These are phyloP conservation scores for Plasmodium reichenowi DNA, from an alignment of 169 alveolate species.

Conservation along the genomic window DNA sequence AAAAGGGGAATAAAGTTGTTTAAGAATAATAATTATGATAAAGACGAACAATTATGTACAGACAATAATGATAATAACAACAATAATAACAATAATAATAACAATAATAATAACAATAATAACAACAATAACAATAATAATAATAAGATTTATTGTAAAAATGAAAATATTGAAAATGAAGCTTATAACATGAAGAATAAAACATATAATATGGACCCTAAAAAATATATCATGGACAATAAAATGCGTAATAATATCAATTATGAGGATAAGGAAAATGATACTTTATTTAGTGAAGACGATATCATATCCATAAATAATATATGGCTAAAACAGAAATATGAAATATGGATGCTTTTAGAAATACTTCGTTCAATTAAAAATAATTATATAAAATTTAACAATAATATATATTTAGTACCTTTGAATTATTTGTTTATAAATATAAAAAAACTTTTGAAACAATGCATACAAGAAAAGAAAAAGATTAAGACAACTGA, in stretches of 20 bases:
- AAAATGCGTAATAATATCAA: not conserved
- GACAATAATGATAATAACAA: not conserved
- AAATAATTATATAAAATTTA: constrained; percentile 47
- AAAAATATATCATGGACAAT: not conserved
- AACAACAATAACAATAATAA: not conserved
- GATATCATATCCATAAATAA: constrained; percentile 2
- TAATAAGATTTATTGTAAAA: not conserved
- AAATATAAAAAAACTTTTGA: constrained; percentile 64
- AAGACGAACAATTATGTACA: not conserved
- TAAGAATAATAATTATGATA: constrained; percentile 1
- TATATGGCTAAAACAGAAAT: constrained; percentile 60
- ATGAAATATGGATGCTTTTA: constrained; percentile 70
- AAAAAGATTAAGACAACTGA: constrained; percentile 1
- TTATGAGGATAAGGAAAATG: constrained; percentile 18
- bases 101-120: not conserved
- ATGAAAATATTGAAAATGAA: not conserved
- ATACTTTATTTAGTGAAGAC: constrained; percentile 6
- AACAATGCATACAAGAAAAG: constrained; percentile 27
- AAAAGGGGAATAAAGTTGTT: constrained; percentile 26
- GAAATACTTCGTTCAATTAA: constrained; percentile 71
- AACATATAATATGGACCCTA: no score
- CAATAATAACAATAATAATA: not conserved
- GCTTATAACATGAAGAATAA: no score
- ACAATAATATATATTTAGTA: constrained; percentile 69
- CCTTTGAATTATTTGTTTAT: constrained; percentile 70